Evolutionary conservation across 805 yeast species (phyloP).

Genomic region (Suhomyces tanzawaensis): DNA sequence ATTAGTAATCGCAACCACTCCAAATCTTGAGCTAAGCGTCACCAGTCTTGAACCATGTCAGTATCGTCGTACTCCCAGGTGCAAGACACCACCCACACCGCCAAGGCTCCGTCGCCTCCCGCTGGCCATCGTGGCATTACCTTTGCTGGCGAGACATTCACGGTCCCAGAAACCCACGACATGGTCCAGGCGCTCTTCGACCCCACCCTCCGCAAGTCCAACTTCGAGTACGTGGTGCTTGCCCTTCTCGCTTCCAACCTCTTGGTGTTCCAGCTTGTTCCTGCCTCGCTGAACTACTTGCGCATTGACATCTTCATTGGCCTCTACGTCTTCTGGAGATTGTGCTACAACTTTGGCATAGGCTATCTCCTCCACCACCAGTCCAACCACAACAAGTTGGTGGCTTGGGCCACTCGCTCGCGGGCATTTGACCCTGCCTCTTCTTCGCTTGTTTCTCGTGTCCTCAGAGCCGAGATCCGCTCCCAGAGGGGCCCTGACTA

Average conservation of each 20-base stretch:
- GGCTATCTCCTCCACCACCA: conserved; percentile 67
- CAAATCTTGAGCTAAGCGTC: too few relatives aligned
- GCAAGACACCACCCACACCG: too few relatives aligned
- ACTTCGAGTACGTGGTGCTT: conserved; percentile 61
- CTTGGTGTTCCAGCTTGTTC: conserved; percentile 29
- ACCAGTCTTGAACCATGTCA: too few relatives aligned
- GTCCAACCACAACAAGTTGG: conserved; percentile 55
- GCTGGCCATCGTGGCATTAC: conserved; percentile 51
- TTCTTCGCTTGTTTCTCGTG: conserved; percentile 32
- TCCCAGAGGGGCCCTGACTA: conserved; percentile 40
- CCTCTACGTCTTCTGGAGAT: conserved; percentile 71
- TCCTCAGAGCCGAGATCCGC: conserved; percentile 35
- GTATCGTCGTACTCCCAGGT: too few relatives aligned
- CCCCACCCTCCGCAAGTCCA: conserved; percentile 67
- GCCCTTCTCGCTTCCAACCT: conserved; percentile 30
- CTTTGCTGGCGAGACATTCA: conserved; percentile 42
- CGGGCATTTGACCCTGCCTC: conserved; percentile 40
- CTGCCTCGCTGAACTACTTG: conserved; percentile 12
- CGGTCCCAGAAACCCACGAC: conserved; percentile 68
- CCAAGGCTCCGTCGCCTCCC: too few relatives aligned
- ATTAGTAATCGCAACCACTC: too few relatives aligned
- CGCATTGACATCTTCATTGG: conserved; percentile 43
- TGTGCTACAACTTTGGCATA: conserved; percentile 75
- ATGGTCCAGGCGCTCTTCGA: conserved; percentile 81
- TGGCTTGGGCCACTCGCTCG: conserved; percentile 47